Evolutionary conservation across 2,329 filamentous ascomycete species (phyloP).

Genomic region (Aspergillus tubingensis): DNA sequence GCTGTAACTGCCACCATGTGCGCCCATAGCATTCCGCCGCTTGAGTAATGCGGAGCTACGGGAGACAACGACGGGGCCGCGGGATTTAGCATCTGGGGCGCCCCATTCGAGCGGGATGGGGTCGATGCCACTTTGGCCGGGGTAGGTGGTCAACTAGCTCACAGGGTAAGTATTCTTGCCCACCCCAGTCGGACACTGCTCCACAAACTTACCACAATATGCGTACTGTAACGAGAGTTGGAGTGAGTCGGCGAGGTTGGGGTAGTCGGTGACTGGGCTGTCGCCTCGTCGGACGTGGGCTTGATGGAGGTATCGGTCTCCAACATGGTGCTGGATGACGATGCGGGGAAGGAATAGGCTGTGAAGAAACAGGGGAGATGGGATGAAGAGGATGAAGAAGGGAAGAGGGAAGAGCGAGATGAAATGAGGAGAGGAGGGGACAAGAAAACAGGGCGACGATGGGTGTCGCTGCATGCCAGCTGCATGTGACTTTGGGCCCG

Average conservation of each 20-base stretch:
- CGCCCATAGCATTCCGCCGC: slow-evolving; percentile 59
- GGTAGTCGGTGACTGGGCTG: slow-evolving; percentile 24
- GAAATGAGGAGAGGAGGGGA: not conserved
- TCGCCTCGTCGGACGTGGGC: slow-evolving; percentile 21
- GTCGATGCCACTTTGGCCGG: slow-evolving; percentile 89
- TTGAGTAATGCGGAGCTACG: slow-evolving; percentile 35
- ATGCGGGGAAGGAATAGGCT: not conserved
- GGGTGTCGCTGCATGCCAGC: slow-evolving; percentile 6
- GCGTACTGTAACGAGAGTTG: slow-evolving; percentile 33
- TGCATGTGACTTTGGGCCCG: slow-evolving; percentile 29
- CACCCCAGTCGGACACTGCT: not conserved
- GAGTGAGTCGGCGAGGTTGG: slow-evolving; percentile 3
- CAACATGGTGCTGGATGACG: slow-evolving; percentile 19
- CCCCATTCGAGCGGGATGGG: slow-evolving; percentile 91
- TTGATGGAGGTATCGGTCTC: slow-evolving; percentile 24
- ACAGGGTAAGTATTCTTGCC: slow-evolving; percentile 14
- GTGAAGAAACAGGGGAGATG: slow-evolving; percentile 3
- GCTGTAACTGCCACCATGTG: slow-evolving; percentile 87
- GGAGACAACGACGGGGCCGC: slow-evolving; percentile 85
- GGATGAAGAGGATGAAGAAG: slow-evolving; percentile 9
- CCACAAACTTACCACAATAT: slow-evolving; percentile 34
- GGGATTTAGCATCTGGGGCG: slow-evolving; percentile 68
- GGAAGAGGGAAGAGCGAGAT: not conserved
- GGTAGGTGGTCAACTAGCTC: slow-evolving; percentile 71
- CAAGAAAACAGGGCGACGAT: not conserved